Percentiles rank a stretch among this genome's conserved stretches.
These are phyloP conservation scores for Stentor coeruleus DNA, from an alignment of 73 alveolate species.

Conservation along the genomic window DNA sequence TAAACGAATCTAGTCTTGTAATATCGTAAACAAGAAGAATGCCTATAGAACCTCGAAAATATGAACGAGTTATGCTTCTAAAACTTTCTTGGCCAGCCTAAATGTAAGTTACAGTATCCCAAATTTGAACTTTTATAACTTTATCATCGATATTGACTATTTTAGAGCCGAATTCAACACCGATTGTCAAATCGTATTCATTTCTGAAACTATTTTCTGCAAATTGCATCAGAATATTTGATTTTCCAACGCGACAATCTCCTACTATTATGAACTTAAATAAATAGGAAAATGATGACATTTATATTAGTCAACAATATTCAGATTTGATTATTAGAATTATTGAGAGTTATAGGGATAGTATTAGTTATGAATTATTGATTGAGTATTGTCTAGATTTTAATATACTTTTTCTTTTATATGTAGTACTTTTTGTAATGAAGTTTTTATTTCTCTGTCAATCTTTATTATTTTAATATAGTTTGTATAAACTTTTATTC, in stretches of 20 bases:
- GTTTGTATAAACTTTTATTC: too few relatives aligned
- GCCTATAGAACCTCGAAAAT: conserved; percentile 33
- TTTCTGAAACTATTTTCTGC: conserved; percentile 44
- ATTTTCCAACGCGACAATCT: conserved; percentile 61
- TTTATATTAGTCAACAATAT: too few relatives aligned
- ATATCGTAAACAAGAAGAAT: not conserved
- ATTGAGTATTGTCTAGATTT: too few relatives aligned
- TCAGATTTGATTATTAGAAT: too few relatives aligned
- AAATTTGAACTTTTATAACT: conserved; percentile 61
- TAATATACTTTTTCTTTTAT: too few relatives aligned
- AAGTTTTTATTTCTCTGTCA: too few relatives aligned
- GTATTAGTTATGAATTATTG: too few relatives aligned
- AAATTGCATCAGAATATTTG: conserved; percentile 47
- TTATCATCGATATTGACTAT: conserved; percentile 63
- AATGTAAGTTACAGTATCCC: not conserved
- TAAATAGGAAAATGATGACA: not conserved
- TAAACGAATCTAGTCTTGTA: not conserved
- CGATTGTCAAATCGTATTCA: conserved; percentile 66
- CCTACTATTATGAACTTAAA: not conserved
- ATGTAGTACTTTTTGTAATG: too few relatives aligned
- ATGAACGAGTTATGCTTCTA: conserved; percentile 50
- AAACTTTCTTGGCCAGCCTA: conserved; percentile 54
- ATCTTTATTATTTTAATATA: too few relatives aligned
- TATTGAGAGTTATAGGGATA: too few relatives aligned
- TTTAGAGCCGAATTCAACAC: conserved; percentile 55